Evolutionary conservation across 2,329 filamentous ascomycete species (phyloP).

Genomic region (Diaporthe amygdali): DNA sequence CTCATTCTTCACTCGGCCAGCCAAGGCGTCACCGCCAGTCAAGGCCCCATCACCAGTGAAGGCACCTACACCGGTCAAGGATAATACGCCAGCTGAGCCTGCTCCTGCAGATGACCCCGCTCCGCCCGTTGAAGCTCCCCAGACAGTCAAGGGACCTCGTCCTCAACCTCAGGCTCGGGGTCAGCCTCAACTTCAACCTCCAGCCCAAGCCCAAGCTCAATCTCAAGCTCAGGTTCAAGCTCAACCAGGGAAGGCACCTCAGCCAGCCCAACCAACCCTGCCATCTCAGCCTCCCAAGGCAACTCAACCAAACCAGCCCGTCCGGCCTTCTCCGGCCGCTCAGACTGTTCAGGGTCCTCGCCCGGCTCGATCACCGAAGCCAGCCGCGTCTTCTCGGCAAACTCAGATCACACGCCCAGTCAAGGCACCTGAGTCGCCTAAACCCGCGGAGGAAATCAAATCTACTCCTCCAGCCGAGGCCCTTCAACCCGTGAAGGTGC

Average conservation of each 20-base stretch:
- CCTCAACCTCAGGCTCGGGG: background rate
- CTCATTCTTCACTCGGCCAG: constrained; percentile 66
- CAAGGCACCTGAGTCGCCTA: background rate
- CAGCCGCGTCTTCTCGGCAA: background rate
- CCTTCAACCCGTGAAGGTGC: constrained; percentile 8
- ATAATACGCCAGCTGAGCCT: background rate
- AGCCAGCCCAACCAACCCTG: background rate
- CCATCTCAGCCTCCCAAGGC: background rate
- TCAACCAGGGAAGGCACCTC: background rate
- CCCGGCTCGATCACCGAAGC: background rate
- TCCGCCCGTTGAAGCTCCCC: background rate
- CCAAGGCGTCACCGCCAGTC: constrained; percentile 53
- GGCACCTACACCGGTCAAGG: background rate
- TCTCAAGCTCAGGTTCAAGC: background rate
- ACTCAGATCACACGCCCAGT: background rate
- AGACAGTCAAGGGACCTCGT: background rate
- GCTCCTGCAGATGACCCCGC: background rate
- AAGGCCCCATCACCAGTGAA: background rate
- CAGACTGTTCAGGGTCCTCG: background rate
- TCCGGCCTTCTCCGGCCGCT: background rate
- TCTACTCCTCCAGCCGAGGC: constrained; percentile 1
- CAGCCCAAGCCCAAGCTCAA: background rate
- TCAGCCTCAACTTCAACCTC: background rate
- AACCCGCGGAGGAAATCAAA: background rate
- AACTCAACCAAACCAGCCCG: background rate